Percentiles rank a stretch among this genome's conserved stretches.
These are phyloP conservation scores for Colletotrichum zoysiae DNA, from an alignment of 2,329 filamentous ascomycete species.

Conservation along the genomic window DNA sequence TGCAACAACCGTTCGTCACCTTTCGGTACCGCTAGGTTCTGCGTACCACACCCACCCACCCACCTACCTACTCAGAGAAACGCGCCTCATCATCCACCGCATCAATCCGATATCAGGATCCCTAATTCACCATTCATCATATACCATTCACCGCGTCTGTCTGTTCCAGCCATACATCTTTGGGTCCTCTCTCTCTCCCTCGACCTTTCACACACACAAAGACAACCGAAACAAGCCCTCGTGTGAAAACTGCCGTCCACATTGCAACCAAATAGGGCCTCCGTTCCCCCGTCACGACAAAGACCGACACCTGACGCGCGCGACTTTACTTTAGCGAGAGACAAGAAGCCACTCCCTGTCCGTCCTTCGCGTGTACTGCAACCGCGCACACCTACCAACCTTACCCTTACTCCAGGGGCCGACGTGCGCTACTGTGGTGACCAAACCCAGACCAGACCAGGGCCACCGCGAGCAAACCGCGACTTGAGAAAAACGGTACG, in stretches of 20 bases:
- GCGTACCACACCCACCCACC: too few relatives aligned
- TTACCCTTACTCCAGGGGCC: slow-evolving; percentile 6
- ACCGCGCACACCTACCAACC: slow-evolving; percentile 9
- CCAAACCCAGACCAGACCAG: slow-evolving; percentile 37
- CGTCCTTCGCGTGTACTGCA: slow-evolving; percentile 25
- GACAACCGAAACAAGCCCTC: background rate
- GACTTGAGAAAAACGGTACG: slow-evolving; percentile 30
- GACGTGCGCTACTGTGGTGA: slow-evolving; percentile 40
- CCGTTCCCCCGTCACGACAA: slow-evolving; percentile 27
- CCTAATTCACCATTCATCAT: slow-evolving; percentile 6
- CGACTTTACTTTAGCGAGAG: slow-evolving; percentile 35
- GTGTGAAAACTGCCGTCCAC: background rate
- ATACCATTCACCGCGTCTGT: background rate
- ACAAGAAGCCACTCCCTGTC: slow-evolving; percentile 36
- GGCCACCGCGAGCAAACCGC: slow-evolving; percentile 30
- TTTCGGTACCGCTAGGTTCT: background rate
- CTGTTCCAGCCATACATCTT: background rate
- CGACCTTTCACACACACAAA: slow-evolving; percentile 13
- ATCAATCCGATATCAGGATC: slow-evolving; percentile 9
- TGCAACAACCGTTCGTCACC: background rate
- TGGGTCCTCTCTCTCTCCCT: background rate
- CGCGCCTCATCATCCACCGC: background rate
- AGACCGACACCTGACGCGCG: slow-evolving; percentile 21
- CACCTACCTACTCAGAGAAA: background rate
- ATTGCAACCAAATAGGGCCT: slow-evolving; percentile 11